These are phyloP conservation scores for bread wheat (Triticum aestivum) DNA, from an alignment of 176 grass and related monocot species.

Conservation along the genomic window DNA sequence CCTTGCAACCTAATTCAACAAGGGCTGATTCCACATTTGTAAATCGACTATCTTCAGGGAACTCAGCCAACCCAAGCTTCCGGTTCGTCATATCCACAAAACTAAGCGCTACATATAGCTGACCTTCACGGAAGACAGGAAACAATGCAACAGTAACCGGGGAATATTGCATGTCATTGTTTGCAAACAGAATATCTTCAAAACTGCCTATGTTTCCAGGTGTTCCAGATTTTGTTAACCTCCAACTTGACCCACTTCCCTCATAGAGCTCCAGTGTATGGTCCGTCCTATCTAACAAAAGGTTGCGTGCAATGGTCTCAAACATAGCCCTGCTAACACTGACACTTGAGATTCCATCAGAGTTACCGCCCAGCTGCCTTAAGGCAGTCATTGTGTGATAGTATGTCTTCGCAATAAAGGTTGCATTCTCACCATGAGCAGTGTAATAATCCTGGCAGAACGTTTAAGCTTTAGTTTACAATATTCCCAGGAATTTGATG, in stretches of 20 bases:
- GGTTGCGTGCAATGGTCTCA: constrained; percentile 82
- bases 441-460: constrained; percentile 91
- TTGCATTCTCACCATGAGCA: constrained; percentile 87
- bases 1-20: constrained; percentile 89
- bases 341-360: constrained; percentile 78
- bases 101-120: constrained; percentile 75
- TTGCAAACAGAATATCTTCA: constrained; percentile 97
- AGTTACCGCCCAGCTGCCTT: constrained; percentile 66
- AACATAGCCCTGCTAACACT: constrained; percentile 92
- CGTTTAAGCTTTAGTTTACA: constrained; percentile 33
- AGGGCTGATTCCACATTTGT: constrained; percentile 92
- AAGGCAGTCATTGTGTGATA: constrained; percentile 91
- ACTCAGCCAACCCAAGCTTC: constrained; percentile 86
- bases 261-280: constrained; percentile 87
- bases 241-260: constrained; percentile 91
- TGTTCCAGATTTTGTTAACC: constrained; percentile 86
- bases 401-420: constrained; percentile 86
- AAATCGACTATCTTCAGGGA: constrained; percentile 88
- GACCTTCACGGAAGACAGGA: constrained; percentile 69
- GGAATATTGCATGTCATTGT: constrained; percentile 94
- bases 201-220: constrained; percentile 95
- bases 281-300: constrained; percentile 90
- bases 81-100: constrained; percentile 85
- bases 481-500: constrained; percentile 4
- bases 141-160: constrained; percentile 79